Base-by-base conservation (phyloP, 495 filamentous ascomycete species). In the Penicillium pancosmium region DNA sequence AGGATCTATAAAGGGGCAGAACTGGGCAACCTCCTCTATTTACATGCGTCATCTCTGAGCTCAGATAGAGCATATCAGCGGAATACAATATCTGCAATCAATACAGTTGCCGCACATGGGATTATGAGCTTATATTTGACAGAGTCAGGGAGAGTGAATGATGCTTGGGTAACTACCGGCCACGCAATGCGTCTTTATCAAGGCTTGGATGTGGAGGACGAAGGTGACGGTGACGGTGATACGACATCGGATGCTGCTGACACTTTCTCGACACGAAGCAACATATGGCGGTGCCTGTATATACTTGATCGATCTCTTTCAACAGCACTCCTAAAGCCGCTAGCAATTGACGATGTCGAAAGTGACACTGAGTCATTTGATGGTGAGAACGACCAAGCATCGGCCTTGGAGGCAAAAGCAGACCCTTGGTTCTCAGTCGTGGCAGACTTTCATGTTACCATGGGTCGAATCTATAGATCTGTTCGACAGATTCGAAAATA, bases 261-360 rank as follows among this genome's bases (percentile, higher is more conserved):
- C 21, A 19, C 25, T 38, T 47, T 44, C 23, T 9, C 38, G 16
- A 31, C 38, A 46, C 6, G 52, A n/a, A 55, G 48, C 31, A 57
- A 62, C 11, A 36, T 65, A 31, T 65, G 63, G 63, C 62, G 63
- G 59, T 65, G 63, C 19, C 35, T 65, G 25, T 65, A 65, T 25
- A 58, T 65, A 18, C 38, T 62, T 33, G 63, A 65, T 44, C 63
- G 63, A 15, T 61, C 56, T 16, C 25, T 65, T 4, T 62, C 63
- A 3, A 57, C 60, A 15, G 59, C 56, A 15, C 47, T 65, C 11
- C 44, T 54, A 15, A 61, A 61, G 12, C 59, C 63, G 5, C 21
- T 65, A 18, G 63, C 63, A 5, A 65, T 65, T 16, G 55, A 65
- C 36, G 59, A 65, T 52, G 38, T 46, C 13, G 62, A 64, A 18